Evolutionary conservation across 495 filamentous ascomycete species (phyloP), one percentile per base, ranked within the genome.

Genomic region (Glarea lozoyensis): DNA sequence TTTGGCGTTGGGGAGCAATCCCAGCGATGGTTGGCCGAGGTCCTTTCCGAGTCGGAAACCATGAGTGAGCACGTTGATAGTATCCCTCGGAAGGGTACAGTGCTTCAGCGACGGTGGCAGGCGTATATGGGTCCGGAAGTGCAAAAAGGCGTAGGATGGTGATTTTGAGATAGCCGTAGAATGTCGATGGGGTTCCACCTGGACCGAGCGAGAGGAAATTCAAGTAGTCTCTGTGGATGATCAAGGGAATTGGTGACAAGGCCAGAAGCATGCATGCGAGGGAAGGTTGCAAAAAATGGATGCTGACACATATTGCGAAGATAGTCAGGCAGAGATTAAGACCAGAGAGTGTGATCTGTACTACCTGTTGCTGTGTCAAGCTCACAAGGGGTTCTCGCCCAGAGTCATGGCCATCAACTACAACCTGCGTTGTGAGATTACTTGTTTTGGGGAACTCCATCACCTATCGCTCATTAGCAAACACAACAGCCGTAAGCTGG

Each of bases 1-100:
- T 64, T 60, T 90, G 86, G 1, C 86, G 75, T 38, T 93, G 86
- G 1, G 86, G 86, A 0, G 84, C 86, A 49, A 93, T 84, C 30
- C 86, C 86, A 17, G 63, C 72, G 5, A 87, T 76, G 11, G 50
- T 57, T 7, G 86, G 86, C 2, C 85, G 73, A 3, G 68, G 64
- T 10, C 78, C 81, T 5, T 56, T 56, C 7, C 86, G 78, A 42
- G 66, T 65, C 10, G 79, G 75, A 6, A 88, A 67, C 48, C 42
- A 47, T 16, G 50, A 41, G 17, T 45, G 25, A 33, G 40, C 19
- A 17, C 29, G 20, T 17, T 43, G 40, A 17, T 81, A 69, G 49
- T 70, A 72, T 17, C 74, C 73, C 2, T 46, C 45, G 32, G 62
- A 51, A 1, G 71, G 70, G 31, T 56, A 56, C 37, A 67, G 58